Conservation (phyloP, 768 basidiomycete genomes). For the Cystobasidium onofrii region DNA sequence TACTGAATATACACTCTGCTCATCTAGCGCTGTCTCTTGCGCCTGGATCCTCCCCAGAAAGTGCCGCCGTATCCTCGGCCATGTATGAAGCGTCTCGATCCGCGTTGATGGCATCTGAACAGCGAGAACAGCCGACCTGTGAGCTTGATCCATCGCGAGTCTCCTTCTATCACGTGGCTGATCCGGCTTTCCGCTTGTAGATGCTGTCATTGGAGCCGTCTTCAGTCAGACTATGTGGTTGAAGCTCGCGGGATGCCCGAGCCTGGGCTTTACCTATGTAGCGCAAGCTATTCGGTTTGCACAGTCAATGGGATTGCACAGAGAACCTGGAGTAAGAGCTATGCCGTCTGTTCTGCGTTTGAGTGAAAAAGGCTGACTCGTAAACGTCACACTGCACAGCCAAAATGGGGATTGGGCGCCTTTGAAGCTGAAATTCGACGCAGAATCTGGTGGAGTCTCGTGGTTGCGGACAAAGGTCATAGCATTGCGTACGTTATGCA, state of each 20-base stretch:
- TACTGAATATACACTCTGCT: background rate
- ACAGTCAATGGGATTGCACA: constrained; percentile 26
- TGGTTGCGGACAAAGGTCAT: background rate
- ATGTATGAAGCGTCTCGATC: constrained; percentile 25
- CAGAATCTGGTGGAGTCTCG: constrained; percentile 29
- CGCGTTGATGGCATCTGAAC: constrained; percentile 24
- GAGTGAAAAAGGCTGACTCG: too few species aligned
- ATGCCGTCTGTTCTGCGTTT: too few species aligned
- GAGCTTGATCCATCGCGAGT: background rate
- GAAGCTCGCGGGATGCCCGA: constrained; percentile 23
- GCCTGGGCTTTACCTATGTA: constrained; percentile 23
- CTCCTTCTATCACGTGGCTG: background rate
- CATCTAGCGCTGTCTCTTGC: constrained; percentile 1
- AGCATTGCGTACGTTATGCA: background rate
- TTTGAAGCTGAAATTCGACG: constrained; percentile 26
- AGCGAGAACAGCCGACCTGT: constrained; percentile 28
- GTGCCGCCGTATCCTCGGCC: background rate
- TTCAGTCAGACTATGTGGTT: constrained; percentile 8
- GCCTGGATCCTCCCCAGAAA: background rate
- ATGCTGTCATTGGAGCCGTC: constrained; percentile 21
- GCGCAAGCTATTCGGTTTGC: constrained; percentile 24
- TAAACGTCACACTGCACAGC: background rate
- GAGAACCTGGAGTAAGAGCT: constrained; percentile 25
- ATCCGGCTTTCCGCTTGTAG: background rate
- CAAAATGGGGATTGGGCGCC: constrained; percentile 10